These are phyloP conservation scores for Solanum hybrid DNA, from an alignment of 305 asterid genomes.

Conservation along the genomic window DNA sequence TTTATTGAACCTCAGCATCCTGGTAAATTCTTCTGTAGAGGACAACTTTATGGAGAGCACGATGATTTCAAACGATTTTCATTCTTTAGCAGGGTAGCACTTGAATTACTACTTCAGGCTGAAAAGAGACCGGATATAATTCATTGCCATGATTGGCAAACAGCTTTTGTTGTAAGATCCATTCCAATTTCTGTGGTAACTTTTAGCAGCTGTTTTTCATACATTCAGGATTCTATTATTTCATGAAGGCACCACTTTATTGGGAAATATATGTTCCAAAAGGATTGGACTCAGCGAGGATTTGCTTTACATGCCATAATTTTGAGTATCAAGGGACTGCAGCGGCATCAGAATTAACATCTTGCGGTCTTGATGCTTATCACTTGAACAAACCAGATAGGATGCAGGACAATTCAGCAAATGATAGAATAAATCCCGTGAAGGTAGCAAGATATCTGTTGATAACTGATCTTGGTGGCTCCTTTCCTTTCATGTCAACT, in stretches of 20 bases:
- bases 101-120: slow-evolving; percentile 81
- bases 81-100: slow-evolving; percentile 99
- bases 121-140: slow-evolving; percentile 89
- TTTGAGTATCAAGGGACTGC: slow-evolving; percentile 98
- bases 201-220: slow-evolving; percentile 10
- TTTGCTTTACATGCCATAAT: slow-evolving; percentile 98
- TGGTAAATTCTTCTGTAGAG: slow-evolving; percentile 89
- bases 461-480: slow-evolving; percentile 1
- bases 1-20: slow-evolving; percentile 97
- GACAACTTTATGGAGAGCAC: slow-evolving; percentile 78
- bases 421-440: slow-evolving; percentile 74
- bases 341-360: slow-evolving; percentile 71
- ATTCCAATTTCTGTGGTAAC: not conserved
- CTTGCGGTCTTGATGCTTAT: slow-evolving; percentile 91
- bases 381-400: slow-evolving; percentile 89
- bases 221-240: slow-evolving; percentile 1
- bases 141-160: slow-evolving; percentile 99
- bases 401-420: slow-evolving; percentile 87
- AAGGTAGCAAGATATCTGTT: slow-evolving; percentile 39
- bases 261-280: slow-evolving; percentile 87
- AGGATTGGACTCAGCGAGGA: slow-evolving; percentile 89
- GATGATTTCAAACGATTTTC: slow-evolving; percentile 98
- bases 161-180: slow-evolving; percentile 77
- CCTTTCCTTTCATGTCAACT: slow-evolving; percentile 7
- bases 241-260: slow-evolving; percentile 85